Conservation (phyloP, 2,329 filamentous ascomycete genomes). For the Diaporthe vaccinii region DNA sequence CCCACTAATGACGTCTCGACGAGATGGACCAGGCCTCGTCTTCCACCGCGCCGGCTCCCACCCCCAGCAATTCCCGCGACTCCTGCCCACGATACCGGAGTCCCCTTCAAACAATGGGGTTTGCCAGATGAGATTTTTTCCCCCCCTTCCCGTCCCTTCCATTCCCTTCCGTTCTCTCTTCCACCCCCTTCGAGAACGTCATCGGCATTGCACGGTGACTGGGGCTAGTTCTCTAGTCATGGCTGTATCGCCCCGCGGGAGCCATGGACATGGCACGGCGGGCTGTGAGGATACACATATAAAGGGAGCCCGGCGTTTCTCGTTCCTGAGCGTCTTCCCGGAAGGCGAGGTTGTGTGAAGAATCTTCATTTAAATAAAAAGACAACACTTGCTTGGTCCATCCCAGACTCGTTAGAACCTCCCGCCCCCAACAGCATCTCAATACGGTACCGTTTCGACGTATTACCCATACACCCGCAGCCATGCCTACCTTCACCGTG, state of each 20-base stretch:
- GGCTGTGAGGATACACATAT: neutral
- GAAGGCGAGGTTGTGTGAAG: neutral
- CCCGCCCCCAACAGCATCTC: neutral
- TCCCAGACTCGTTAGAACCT: neutral
- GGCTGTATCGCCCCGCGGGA: neutral
- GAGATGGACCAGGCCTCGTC: neutral
- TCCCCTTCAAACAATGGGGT: slow-evolving; percentile 23
- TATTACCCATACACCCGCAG: neutral
- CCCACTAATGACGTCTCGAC: slow-evolving; percentile 27
- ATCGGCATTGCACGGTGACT: slow-evolving; percentile 16
- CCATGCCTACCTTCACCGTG: slow-evolving; percentile 41
- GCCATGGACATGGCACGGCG: neutral
- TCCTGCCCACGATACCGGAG: slow-evolving; percentile 22
- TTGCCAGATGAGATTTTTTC: neutral
- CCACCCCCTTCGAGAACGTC: slow-evolving; percentile 20
- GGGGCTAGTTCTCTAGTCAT: slow-evolving; percentile 16
- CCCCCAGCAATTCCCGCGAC: slow-evolving; percentile 12
- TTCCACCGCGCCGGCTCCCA: neutral
- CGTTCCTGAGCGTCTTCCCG: neutral
- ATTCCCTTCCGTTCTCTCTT: neutral
- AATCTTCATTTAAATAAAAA: neutral
- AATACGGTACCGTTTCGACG: neutral
- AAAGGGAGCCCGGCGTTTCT: slow-evolving; percentile 5
- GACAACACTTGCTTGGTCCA: neutral
- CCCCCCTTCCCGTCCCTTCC: neutral